A percentile compares a stretch with the other conserved stretches of the same genome.
Conservation (phyloP, 139 green algal genomes). For the Zygnema cylindricum region DNA sequence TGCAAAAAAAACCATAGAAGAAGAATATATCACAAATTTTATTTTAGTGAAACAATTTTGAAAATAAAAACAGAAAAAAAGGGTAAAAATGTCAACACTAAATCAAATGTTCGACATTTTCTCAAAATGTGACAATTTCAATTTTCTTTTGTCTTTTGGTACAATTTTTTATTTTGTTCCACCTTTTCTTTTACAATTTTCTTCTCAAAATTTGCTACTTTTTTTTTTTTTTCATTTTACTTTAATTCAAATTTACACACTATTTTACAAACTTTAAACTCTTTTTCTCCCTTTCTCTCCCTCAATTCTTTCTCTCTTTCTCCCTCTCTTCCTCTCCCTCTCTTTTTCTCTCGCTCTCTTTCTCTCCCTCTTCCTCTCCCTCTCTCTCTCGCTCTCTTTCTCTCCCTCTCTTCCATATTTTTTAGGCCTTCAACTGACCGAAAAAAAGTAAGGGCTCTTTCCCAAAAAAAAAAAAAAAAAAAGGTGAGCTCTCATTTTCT, state of each 20-base stretch:
- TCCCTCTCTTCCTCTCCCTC: background rate
- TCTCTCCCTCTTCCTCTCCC: background rate
- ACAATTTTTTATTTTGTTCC: slow-evolving; percentile 43
- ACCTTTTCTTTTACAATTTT: slow-evolving; percentile 17
- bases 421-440: no score
- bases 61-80: no score
- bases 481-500: no score
- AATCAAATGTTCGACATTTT: background rate
- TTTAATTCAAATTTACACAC: background rate
- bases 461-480: no score
- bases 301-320: background rate
- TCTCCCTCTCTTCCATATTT: no score
- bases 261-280: no score
- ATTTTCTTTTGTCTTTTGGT: slow-evolving; percentile 40
- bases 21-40: no score
- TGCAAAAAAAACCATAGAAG: no score
- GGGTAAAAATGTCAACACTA: no score
- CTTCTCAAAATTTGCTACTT: slow-evolving; percentile 45
- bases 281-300: background rate
- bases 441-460: no score
- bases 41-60: no score
- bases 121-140: slow-evolving; percentile 40
- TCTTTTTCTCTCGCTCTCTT: background rate
- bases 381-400: no score
- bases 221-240: slow-evolving; percentile 31